Evolutionary conservation across 2,329 filamentous ascomycete species (phyloP).

Genomic region (Calycina herbarum): DNA sequence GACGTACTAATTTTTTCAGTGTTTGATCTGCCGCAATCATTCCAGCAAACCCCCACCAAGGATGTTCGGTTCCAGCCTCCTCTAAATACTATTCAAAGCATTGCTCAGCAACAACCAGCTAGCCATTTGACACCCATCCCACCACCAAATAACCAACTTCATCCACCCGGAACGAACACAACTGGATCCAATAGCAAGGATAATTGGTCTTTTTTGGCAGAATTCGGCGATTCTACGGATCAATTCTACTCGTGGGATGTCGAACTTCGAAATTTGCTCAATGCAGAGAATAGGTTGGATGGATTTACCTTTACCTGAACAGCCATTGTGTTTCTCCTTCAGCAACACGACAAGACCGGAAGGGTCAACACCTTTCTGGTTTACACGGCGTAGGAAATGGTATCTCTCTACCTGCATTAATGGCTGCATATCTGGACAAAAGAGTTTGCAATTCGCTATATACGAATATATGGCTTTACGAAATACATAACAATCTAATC

Average conservation of each 20-base stretch:
- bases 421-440: not conserved
- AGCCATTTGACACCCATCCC: constrained; percentile 2
- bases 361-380: not conserved
- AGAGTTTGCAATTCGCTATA: not conserved
- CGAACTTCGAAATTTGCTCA: constrained; percentile 33
- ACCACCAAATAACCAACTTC: not conserved
- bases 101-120: constrained; percentile 7
- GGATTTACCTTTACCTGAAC: not conserved
- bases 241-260: constrained; percentile 35
- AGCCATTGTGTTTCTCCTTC: not conserved
- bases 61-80: not conserved
- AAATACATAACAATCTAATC: too few relatives aligned
- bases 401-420: not conserved
- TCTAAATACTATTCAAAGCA: constrained; percentile 6
- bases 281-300: constrained; percentile 2
- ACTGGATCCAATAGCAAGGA: constrained; percentile 14
- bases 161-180: not conserved
- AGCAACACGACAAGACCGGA: not conserved
- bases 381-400: not conserved
- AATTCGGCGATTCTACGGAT: constrained; percentile 35
- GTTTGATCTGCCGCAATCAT: constrained; percentile 25
- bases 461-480: not conserved
- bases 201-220: constrained; percentile 34
- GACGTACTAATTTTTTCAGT: constrained; percentile 18
- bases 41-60: constrained; percentile 16